Base-by-base conservation (phyloP, 805 yeast genomes). In the Schwanniomyces sp. region DNA sequence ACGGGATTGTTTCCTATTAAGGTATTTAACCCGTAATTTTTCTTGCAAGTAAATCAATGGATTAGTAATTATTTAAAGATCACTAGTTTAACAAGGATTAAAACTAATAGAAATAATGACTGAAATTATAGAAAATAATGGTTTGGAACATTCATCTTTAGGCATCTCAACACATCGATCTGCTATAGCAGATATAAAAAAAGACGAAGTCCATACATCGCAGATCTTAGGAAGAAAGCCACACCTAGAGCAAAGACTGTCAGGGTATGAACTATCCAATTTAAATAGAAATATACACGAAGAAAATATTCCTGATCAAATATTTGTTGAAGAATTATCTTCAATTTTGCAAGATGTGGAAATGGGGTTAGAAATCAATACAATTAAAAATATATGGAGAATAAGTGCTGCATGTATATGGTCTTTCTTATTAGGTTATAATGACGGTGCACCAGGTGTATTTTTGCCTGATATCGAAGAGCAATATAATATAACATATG, bases 361-460 rank as follows among this genome's bases (percentile, higher is more conserved):
- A 7, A 34, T 26, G 11, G 40, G 16, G 14, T 14, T 32, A 10
- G 11, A 32, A 32, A 32, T 32, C 21, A 56, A 62, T 41, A 66
- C 67, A 3, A 54, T 58, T 3, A 51, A 46, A 30, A 63, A 62
- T 47, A 28, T 45, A 5, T 51, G 52, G 51, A 29, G 68, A 27
- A 46, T 60, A 28, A 34, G 51, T 10, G 51, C 58, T 8, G 45
- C 51, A 17, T 47, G 59, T 5, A 14, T 51, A 2, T 62, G 66
- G 67, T 21, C 46, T 5, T 52, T 59, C 29, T 37, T 54, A 10
- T 46, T 53, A 12, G 69, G 67, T 1, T 55, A 56, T 44, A 47
- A 56, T 18, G 69, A 64, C 44, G 67, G 62, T 17, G 59, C 63
- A 2, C 66, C 66, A 0, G 67, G 69, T 40, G 66, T 62, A 3